A percentile compares a stretch with the other conserved stretches of the same genome.
Conservation (phyloP, 305 asterid genomes). For the Fraxinus sp. region DNA sequence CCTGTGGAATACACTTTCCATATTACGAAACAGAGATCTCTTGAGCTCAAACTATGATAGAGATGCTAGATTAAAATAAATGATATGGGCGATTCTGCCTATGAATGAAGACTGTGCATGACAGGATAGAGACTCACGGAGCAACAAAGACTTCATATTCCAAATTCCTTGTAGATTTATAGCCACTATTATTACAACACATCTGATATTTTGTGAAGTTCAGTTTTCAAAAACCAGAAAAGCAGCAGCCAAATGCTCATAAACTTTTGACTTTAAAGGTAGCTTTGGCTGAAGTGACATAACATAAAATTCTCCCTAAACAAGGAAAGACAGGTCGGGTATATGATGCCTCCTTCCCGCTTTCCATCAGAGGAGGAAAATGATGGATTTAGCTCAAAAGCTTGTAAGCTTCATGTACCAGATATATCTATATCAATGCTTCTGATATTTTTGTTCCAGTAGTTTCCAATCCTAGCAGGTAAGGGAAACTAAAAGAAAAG, state of each 20-base stretch:
- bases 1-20: background rate
- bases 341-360: background rate
- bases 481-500: constrained; percentile 3
- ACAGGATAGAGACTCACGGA: background rate
- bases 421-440: background rate
- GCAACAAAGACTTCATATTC: background rate
- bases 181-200: constrained; percentile 16
- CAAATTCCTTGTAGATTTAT: background rate
- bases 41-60: background rate
- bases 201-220: constrained; percentile 13
- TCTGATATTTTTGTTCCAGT: background rate
- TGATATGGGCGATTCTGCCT: background rate
- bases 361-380: background rate
- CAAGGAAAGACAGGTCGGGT: background rate
- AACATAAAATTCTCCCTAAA: constrained; percentile 18
- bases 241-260: constrained; percentile 24
- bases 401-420: background rate
- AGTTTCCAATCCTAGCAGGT: constrained; percentile 8
- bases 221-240: constrained; percentile 15
- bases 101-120: background rate
- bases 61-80: background rate
- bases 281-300: constrained; percentile 25
- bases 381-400: background rate
- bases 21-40: background rate
- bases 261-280: constrained; percentile 27